Evolutionary conservation across 352 stramenopile species (phyloP).

Genomic region (Globisporangium cederbergense): DNA sequence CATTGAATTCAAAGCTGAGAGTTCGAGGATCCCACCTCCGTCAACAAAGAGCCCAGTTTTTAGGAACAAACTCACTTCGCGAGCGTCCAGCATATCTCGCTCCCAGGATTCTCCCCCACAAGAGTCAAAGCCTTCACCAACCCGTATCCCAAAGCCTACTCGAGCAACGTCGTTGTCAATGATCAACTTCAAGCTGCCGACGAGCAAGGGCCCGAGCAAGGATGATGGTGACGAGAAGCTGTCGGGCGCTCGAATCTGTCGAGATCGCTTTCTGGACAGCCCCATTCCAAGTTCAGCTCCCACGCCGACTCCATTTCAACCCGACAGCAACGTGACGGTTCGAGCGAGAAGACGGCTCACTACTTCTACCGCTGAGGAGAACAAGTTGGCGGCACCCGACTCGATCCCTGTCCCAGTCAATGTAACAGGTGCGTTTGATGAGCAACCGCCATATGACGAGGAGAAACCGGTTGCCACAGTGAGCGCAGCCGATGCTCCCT

Average conservation of each 20-base stretch:
- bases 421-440: not conserved
- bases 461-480: not conserved
- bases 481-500: not conserved
- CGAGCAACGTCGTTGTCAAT: conserved; percentile 4
- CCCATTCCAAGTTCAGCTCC: conserved; percentile 13
- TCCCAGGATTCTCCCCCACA: conserved; percentile 15
- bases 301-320: conserved; percentile 2
- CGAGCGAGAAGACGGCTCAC: conserved; percentile 5
- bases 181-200: not conserved
- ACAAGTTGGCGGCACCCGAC: not conserved
- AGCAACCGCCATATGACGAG: conserved; percentile 1
- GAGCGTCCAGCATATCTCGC: conserved; percentile 1
- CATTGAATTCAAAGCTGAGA: conserved; percentile 13
- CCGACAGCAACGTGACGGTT: conserved; percentile 16
- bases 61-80: not conserved
- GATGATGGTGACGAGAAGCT: not conserved
- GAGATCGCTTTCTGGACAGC: conserved; percentile 13
- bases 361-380: not conserved
- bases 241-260: not conserved
- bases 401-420: not conserved
- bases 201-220: not conserved
- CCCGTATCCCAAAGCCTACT: conserved; percentile 5
- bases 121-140: conserved; percentile 1
- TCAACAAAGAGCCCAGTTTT: conserved; percentile 9
- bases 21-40: conserved; percentile 16